Conservation (phyloP, 1,284 basidiomycete species). For the Vanrija humicola region DNA sequence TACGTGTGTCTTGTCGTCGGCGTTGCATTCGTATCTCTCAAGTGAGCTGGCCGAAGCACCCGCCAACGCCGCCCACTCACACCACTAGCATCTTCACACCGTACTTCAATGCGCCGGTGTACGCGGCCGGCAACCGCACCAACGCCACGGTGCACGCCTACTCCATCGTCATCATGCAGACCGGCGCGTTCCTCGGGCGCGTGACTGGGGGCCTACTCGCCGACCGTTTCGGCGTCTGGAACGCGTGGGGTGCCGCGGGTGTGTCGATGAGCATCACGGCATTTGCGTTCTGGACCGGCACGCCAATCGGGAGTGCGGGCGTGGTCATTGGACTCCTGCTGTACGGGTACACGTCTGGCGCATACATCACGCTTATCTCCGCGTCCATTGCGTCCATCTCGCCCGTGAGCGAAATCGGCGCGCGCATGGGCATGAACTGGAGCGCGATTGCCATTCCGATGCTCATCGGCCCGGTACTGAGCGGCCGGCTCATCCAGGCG, state of each 20-base stretch:
- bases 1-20: slow-evolving; percentile 30
- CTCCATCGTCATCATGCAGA: slow-evolving; percentile 21
- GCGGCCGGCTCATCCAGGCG: slow-evolving; percentile 8
- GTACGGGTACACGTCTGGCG: slow-evolving; percentile 39
- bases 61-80: slow-evolving; percentile 3
- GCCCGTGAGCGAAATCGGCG: slow-evolving; percentile 42
- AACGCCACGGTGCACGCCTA: slow-evolving; percentile 10
- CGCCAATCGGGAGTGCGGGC: background rate
- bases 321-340: slow-evolving; percentile 44
- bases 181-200: slow-evolving; percentile 24
- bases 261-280: slow-evolving; percentile 12
- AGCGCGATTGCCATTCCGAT: slow-evolving; percentile 27
- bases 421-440: slow-evolving; percentile 45
- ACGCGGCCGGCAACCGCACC: slow-evolving; percentile 10
- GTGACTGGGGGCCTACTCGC: slow-evolving; percentile 20
- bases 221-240: slow-evolving; percentile 20
- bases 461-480: slow-evolving; percentile 38
- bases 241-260: slow-evolving; percentile 15
- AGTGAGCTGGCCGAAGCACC: background rate
- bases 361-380: slow-evolving; percentile 40
- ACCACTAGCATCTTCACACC: slow-evolving; percentile 17
- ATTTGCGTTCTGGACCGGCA: slow-evolving; percentile 22
- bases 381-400: slow-evolving; percentile 38
- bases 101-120: slow-evolving; percentile 12
- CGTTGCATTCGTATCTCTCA: slow-evolving; percentile 23